Conservation (phyloP, 2,329 filamentous ascomycete genomes). For the Aspergillus sojae region DNA sequence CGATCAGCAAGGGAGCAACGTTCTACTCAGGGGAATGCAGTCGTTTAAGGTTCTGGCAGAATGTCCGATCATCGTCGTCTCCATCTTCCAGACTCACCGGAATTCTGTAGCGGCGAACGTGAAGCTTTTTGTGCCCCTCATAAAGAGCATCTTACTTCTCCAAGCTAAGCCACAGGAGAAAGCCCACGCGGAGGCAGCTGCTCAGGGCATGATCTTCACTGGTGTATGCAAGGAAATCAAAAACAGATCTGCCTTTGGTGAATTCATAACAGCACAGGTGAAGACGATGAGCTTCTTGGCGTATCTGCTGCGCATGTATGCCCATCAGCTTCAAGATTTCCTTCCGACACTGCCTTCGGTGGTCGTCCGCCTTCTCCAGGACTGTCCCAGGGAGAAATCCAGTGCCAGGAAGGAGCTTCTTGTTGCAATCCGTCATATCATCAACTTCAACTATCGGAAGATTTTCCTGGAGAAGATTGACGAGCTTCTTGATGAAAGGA, state of each 20-base stretch:
- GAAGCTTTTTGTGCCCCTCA: conserved; percentile 87
- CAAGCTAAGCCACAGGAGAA: conserved; percentile 93
- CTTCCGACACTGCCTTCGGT: conserved; percentile 82
- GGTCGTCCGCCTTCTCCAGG: conserved; percentile 85
- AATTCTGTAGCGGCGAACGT: conserved; percentile 80
- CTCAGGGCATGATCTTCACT: conserved; percentile 80
- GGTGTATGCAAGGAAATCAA: conserved; percentile 92
- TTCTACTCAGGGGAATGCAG: conserved; percentile 89
- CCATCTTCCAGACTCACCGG: conserved; percentile 93
- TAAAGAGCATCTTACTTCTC: conserved; percentile 83
- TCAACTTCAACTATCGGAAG: conserved; percentile 97
- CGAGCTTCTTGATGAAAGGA: conserved; percentile 89
- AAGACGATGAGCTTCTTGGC: conserved; percentile 99
- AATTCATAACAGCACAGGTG: conserved; percentile 96
- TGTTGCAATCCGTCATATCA: conserved; percentile 95
- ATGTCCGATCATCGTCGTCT: conserved; percentile 98
- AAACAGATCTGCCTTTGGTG: conserved; percentile 90
- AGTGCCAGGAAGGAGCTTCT: conserved; percentile 90
- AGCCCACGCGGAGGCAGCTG: conserved; percentile 82
- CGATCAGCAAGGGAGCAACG: conserved; percentile 80
- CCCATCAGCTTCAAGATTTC: conserved; percentile 85
- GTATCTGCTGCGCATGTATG: conserved; percentile 85
- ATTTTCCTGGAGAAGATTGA: conserved; percentile 96
- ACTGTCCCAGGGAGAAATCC: conserved; percentile 93
- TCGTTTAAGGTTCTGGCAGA: conserved; percentile 98